Conservation (phyloP, 352 stramenopile species). For the Poterioochromonas sp. region DNA sequence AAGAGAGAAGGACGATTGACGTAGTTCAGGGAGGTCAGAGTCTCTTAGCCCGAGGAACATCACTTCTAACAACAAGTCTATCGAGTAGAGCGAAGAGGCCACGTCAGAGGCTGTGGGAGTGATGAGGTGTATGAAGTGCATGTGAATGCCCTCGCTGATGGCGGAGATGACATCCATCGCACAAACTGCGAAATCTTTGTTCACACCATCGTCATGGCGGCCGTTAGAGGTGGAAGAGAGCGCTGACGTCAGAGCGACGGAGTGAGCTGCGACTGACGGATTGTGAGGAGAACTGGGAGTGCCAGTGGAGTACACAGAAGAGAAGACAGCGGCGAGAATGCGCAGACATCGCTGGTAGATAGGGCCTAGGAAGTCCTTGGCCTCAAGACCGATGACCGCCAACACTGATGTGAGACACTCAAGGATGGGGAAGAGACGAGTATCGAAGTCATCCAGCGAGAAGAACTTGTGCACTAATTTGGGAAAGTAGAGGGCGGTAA, state of each 20-base stretch:
- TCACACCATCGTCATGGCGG: not conserved
- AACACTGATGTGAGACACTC: slow-evolving; percentile 28
- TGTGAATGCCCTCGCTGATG: not conserved
- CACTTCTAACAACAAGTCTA: not conserved
- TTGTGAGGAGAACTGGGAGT: no score
- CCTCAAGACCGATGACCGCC: slow-evolving; percentile 1
- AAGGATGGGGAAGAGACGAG: slow-evolving; percentile 9
- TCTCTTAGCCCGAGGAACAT: not conserved
- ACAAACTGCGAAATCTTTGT: slow-evolving; percentile 29
- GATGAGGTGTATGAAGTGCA: not conserved
- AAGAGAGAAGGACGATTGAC: slow-evolving; percentile 15
- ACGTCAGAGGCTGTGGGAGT: not conserved
- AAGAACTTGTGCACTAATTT: not conserved
- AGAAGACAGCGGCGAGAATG: not conserved
- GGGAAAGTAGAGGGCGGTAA: not conserved
- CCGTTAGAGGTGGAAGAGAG: not conserved
- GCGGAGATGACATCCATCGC: slow-evolving; percentile 18
- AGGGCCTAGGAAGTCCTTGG: not conserved
- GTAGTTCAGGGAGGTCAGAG: not conserved
- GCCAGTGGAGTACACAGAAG: not conserved
- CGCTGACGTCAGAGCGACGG: not conserved
- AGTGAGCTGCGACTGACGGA: not conserved
- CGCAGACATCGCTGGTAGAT: not conserved
- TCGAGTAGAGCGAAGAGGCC: not conserved
- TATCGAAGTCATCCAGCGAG: not conserved